These are phyloP conservation scores for Musa itinerans DNA, from an alignment of 176 grass and related monocot species.

Conservation along the genomic window DNA sequence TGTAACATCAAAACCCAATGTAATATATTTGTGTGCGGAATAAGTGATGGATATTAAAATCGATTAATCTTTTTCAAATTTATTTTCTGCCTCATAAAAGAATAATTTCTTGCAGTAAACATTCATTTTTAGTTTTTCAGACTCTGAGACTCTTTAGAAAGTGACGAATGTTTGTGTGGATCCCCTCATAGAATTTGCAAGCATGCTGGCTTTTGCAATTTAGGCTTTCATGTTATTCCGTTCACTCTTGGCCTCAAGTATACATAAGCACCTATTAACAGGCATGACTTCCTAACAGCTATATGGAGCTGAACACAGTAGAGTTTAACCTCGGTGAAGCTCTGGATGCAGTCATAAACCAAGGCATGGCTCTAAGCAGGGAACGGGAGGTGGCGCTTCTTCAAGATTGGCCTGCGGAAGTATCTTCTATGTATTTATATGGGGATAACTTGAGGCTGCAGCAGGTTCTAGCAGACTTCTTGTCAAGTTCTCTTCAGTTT, in stretches of 20 bases:
- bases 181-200: background rate
- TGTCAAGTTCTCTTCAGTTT: constrained; percentile 75
- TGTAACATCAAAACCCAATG: too few relatives aligned
- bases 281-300: constrained; percentile 40
- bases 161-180: too few relatives aligned
- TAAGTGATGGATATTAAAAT: too few relatives aligned
- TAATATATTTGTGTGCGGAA: too few relatives aligned
- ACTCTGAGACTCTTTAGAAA: too few relatives aligned
- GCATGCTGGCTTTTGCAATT: background rate
- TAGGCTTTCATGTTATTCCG: background rate
- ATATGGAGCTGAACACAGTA: constrained; percentile 68
- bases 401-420: constrained; percentile 74
- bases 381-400: constrained; percentile 56
- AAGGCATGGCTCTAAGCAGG: constrained; percentile 69
- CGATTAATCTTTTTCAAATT: too few relatives aligned
- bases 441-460: constrained; percentile 96
- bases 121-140: too few relatives aligned
- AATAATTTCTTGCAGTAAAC: too few relatives aligned
- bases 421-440: constrained; percentile 67
- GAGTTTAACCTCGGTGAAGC: constrained; percentile 81
- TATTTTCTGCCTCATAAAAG: too few relatives aligned
- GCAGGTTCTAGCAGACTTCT: constrained; percentile 78
- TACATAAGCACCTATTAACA: constrained; percentile 2
- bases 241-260: background rate
- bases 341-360: constrained; percentile 74